Base-by-base conservation (phyloP, 1,284 basidiomycete genomes). In the Cronartium ribicola region DNA sequence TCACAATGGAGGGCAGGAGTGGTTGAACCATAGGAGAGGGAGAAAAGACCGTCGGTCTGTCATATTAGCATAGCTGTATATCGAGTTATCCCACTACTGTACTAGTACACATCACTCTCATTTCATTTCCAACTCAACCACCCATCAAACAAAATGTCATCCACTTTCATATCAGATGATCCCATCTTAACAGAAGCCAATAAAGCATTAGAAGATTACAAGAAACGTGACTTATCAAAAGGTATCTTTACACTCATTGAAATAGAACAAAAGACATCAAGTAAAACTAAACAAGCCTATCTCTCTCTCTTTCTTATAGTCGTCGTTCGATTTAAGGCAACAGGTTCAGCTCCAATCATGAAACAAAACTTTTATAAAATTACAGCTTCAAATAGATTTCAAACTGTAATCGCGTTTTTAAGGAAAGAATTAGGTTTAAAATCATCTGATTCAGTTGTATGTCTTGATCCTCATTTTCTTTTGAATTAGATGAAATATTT, bases 301-400 rank as follows among this genome's bases (percentile, higher is more conserved):
- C 51, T 20, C 13, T 55, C 51, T 55, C 51, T n/a, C 13, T 55
- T 29, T n/a, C 51, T 55, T 29, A 4, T 81, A 97, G 94, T 98
- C 70, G 90, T 98, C 74, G 93, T 98, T 8, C 88, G 93, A 51
- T 98, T 98, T 87, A 97, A 96, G 81, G 94, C 94, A 0, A 92
- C 96, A n/a, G 95, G 95, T 59, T 94, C 94, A 78, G 94, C 94
- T 0, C 95, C 95, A 0, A 94, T 98, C 79, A 96, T 98, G 94
- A 95, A 91, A 83, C 91, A 95, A 84, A 97, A 97, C 83, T 91
- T 95, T 80, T 97, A 94, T 87, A 95, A 95, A 84, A 95, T 98
- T 78, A 94, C 93, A 0, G 91, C 94, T 4, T 90, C 90, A 63
- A 95, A 97, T 82, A 86, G 90, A 69, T 98, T 98, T 80, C 93